Conservation (phyloP, 2,329 filamentous ascomycete genomes). For the Sporothrix curviconia region DNA sequence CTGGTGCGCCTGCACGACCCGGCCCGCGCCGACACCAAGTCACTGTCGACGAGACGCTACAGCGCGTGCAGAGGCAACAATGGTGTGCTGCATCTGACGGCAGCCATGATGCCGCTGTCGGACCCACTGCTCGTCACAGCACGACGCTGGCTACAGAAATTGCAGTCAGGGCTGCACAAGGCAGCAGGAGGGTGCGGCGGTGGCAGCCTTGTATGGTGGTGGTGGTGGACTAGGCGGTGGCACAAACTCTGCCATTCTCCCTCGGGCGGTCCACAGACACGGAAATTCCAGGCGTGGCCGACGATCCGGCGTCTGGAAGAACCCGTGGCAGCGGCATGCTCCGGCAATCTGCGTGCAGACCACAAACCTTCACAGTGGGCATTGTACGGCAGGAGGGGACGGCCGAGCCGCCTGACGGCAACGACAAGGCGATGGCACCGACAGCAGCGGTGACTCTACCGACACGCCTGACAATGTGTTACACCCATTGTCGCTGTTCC, state of each 20-base stretch:
- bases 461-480: slow-evolving; percentile 10
- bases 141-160: slow-evolving; percentile 34
- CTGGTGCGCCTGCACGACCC: slow-evolving; percentile 37
- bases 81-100: slow-evolving; percentile 32
- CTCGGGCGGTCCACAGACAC: neutral
- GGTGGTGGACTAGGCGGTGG: no score
- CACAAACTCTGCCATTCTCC: no score
- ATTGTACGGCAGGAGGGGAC: no score
- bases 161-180: slow-evolving; percentile 22
- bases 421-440: neutral
- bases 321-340: no score
- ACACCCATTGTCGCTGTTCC: slow-evolving; percentile 10
- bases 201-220: neutral
- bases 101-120: slow-evolving; percentile 33
- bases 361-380: no score
- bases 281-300: neutral
- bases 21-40: slow-evolving; percentile 27
- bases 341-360: no score
- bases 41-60: slow-evolving; percentile 33
- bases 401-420: neutral
- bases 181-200: neutral
- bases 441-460: neutral
- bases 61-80: slow-evolving; percentile 35
- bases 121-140: slow-evolving; percentile 34
- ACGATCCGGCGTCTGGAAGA: neutral